A percentile compares a stretch with the other conserved stretches of the same genome.
phyloP scores from a whole-genome alignment of 352 stramenopile species.

The Albugo candida region DNA sequence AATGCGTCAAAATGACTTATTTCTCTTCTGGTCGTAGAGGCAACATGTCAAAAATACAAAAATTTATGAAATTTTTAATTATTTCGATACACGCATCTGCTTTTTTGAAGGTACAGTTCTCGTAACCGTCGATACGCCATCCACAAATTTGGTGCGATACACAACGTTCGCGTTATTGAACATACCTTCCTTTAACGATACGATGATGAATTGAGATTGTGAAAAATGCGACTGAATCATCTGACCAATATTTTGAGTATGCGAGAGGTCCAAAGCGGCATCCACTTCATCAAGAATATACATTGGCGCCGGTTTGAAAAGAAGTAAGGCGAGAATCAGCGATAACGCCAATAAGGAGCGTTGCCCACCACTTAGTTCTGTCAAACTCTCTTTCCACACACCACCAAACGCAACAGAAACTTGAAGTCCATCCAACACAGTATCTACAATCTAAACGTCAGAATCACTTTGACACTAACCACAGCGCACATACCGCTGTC shows the following conservation, averaged over 20 bases:
- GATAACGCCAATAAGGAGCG: slow-evolving; percentile 97
- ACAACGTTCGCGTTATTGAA: slow-evolving; percentile 99
- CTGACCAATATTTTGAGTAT: slow-evolving; percentile 99
- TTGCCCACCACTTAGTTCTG: slow-evolving; percentile 96
- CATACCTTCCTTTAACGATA: slow-evolving; percentile 99
- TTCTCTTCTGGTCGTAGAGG: no score
- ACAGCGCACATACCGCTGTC: slow-evolving; percentile 38
- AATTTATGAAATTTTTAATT: no score
- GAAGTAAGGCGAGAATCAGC: slow-evolving; percentile 94
- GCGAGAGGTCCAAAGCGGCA: slow-evolving; percentile 95
- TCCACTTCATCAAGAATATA: slow-evolving; percentile 99
- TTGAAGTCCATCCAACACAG: slow-evolving; percentile 88
- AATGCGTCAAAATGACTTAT: no score
- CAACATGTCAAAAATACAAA: no score
- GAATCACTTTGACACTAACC: background rate
- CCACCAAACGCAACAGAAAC: slow-evolving; percentile 98
- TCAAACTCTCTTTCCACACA: slow-evolving; percentile 98
- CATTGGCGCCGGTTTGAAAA: slow-evolving; percentile 99
- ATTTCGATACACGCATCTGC: no score
- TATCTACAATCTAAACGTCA: slow-evolving; percentile 17
- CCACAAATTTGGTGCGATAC: slow-evolving; percentile 99
- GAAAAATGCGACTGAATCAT: slow-evolving; percentile 99
- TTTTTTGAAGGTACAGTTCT: slow-evolving; percentile 53
- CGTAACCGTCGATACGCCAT: slow-evolving; percentile 97
- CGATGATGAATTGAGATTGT: slow-evolving; percentile 99